Conservation (phyloP, 2,329 filamentous ascomycete species). For the Pseudogymnoascus sp. region DNA sequence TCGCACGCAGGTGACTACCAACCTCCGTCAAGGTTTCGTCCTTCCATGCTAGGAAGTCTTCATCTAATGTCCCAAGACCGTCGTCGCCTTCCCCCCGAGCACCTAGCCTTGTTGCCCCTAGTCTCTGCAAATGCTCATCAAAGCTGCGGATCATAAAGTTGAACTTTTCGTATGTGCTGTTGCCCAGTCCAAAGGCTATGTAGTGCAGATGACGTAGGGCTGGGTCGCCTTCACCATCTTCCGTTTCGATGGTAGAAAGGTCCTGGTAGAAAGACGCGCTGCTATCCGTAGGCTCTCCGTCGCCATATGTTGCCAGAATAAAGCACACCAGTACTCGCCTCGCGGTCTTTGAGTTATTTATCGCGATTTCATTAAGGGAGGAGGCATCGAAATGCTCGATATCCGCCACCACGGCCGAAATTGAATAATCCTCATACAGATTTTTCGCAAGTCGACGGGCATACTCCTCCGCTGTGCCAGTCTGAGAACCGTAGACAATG, state of each 20-base stretch:
- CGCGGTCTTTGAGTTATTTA: slow-evolving; percentile 13
- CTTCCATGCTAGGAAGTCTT: slow-evolving; percentile 32
- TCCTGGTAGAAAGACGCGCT: slow-evolving; percentile 26
- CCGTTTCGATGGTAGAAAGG: slow-evolving; percentile 16
- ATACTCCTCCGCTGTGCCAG: slow-evolving; percentile 35
- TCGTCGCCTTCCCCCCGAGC: slow-evolving; percentile 28
- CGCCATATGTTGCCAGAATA: slow-evolving; percentile 33
- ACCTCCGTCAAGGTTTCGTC: slow-evolving; percentile 21
- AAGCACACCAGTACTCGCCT: slow-evolving; percentile 25
- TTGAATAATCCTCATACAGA: slow-evolving; percentile 30
- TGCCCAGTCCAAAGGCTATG: slow-evolving; percentile 32
- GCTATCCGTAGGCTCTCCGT: slow-evolving; percentile 35
- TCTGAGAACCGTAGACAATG: slow-evolving; percentile 39
- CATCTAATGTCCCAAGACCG: slow-evolving; percentile 21
- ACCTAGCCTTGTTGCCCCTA: slow-evolving; percentile 25
- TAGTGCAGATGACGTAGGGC: slow-evolving; percentile 23
- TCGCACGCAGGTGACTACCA: not conserved
- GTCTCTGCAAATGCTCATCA: slow-evolving; percentile 16
- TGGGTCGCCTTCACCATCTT: slow-evolving; percentile 9
- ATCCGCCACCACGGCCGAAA: slow-evolving; percentile 14
- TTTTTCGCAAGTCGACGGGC: slow-evolving; percentile 33
- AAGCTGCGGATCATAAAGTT: slow-evolving; percentile 30
- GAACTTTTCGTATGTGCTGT: slow-evolving; percentile 32
- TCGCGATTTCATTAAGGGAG: not conserved
- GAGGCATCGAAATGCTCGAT: slow-evolving; percentile 1